Evolutionary conservation across 192 early-diverging fungal genomes (phyloP), one percentile per base, ranked within the genome.

Genomic region (Dissophora globulifera): DNA sequence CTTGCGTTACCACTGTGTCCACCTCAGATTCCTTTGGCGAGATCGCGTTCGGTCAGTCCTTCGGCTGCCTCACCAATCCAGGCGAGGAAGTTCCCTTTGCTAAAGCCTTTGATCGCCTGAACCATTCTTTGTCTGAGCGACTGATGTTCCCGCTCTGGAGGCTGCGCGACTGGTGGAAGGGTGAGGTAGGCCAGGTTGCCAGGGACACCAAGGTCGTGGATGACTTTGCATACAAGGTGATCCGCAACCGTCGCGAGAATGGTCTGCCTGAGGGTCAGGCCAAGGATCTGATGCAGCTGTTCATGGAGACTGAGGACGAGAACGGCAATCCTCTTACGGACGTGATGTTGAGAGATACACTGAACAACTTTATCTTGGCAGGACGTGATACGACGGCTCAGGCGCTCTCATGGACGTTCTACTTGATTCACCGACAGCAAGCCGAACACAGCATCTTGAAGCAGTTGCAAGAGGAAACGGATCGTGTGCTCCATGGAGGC

Each of bases 321-420:
- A 67, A 81, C 54, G 85, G 82, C 7, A 42, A 67, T 20, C 35
- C 47, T 9, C 50, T 83, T 5, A 47, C 63, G 17, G 78, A 82
- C 32, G 66, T 68, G 49, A 79, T 82, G 60, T 62, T 87, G 35
- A 71, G 62, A 29, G 86, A 87, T 29, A 72, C 81, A 6, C 48
- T 82, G n/a, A 50, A 83, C 42, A 87, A 85, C 64, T 82, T 87
- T 42, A 54, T 82, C 31, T 64, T 82, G 29, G 81, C 81, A 12
- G 81, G 81, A 32, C 78, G 89, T 47, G 82, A 89, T 76, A 81
- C 88, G 29, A 87, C 88, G 29, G 81, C 92, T 19, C 82, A 74
- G 31, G 78, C 75, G 29, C 78, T 89, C 15, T 66, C 80, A 0
- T 90, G 90, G 87, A 81, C 82, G 25, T 69, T 88, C 32, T 84